Evolutionary conservation across 495 filamentous ascomycete species (phyloP), one percentile per base, ranked within the genome.

Genomic region (Usnea hakonensis): DNA sequence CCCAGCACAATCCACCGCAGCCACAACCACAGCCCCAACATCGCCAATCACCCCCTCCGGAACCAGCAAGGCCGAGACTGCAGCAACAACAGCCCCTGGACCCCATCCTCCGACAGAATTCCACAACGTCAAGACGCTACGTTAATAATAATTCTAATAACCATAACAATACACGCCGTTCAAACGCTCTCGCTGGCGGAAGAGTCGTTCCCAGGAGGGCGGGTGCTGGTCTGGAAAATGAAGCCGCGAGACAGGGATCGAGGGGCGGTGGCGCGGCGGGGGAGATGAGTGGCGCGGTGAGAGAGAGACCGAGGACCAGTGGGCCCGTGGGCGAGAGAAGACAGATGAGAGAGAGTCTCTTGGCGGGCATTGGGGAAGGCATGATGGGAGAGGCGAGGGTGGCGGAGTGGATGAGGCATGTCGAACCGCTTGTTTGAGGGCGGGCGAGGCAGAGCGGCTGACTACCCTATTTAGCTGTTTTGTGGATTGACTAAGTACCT

Each of bases 391-490:
- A 44, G 2, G 65, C 63, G 23, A 48, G 68, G 53, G 68, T 70
- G 10, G 63, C 65, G 21, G 68, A 65, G 50, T 70, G 68, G 68
- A 67, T 65, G 44, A 44, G 65, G 44, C 61, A 65, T 61, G 68
- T 70, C 2, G 62, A 62, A 11, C 11, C 30, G 50, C 26, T 60
- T 13, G 38, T 3, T 16, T 60, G 58, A 55, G 21, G 5, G 32
- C 5, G 33, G 16, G 48, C 14, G 16, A 17, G 5, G 14, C 14
- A 41, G 36, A 44, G 6, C 5, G n/a, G 9, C n/a, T n/a, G n/a
- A n/a, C n/a, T n/a, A n/a, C n/a, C n/a, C n/a, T n/a, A n/a, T n/a
- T n/a, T n/a, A n/a, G n/a, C n/a, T n/a, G n/a, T n/a, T n/a, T n/a
- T n/a, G n/a, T n/a, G n/a, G n/a, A n/a, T n/a, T n/a, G n/a, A n/a